Base-by-base conservation (phyloP, 768 basidiomycete species). In the Leccinum ochraceum region DNA sequence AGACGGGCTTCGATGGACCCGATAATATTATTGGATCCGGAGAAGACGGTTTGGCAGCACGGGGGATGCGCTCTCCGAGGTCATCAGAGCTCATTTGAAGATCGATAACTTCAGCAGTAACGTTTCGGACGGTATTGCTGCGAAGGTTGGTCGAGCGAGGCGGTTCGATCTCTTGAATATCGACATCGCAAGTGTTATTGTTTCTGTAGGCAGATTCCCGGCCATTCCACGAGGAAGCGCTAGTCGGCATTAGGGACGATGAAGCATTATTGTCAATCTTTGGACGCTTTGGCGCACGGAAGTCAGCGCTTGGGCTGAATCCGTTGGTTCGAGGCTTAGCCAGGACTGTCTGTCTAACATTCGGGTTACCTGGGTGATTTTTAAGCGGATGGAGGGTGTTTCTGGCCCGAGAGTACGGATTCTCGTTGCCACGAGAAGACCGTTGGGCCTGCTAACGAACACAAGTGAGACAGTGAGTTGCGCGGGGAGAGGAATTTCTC, bases 361-460 rank as follows among this genome's bases (percentile, higher is more conserved):
- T 73, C 2, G 71, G 73, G 49, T 74, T 76, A 11, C 72, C 74
- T 22, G 46, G 30, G 22, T 13, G 46, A 1, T 0, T 0, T 36
- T 10, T 30, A 16, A n/a, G 0, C 7, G 44, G 0, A 14, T 1
- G 0, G 4, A 67, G 66, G 22, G 3, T 61, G 20, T 62, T 69
- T 24, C 6, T 13, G 2, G 5, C 8, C 3, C 20, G 30, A 36
- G 0, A 22, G 24, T 44, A 70, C 6, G 70, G 70, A 20, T 60
- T 72, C 20, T 60, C 66, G 2, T 70, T 55, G 56, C 55, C 0
- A 42, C 50, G 63, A 28, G 3, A 3, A 49, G 17, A 8, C 17
- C 39, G 50, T 32, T 46, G 63, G 30, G 1, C 4, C 50, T 32
- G 62, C 68, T 72, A 51, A 53, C 24, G 52, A 42, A 55, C 8